A percentile compares a stretch with the other conserved stretches of the same genome.
phyloP scores from a whole-genome alignment of 345 rosid species.

The Boechera divaricarpa region DNA sequence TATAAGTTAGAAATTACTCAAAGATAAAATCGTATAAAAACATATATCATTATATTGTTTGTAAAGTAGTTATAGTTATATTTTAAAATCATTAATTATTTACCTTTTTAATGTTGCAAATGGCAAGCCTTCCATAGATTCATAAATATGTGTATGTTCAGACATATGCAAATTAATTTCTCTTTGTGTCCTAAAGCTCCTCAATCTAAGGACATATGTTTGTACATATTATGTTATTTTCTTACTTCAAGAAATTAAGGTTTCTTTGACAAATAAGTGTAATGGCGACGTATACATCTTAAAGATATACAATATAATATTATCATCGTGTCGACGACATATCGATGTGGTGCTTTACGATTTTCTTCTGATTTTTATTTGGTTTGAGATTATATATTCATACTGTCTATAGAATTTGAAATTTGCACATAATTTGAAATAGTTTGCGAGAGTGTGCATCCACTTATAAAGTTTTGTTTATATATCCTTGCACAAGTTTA shows the following conservation, averaged over 20 bases:
- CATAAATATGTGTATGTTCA: conserved; percentile 23
- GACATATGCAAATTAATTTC: not conserved
- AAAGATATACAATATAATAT: not conserved
- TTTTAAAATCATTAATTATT: not conserved
- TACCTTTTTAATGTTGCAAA: conserved; percentile 7
- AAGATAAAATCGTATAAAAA: not conserved
- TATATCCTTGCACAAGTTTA: not conserved
- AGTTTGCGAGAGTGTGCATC: not conserved
- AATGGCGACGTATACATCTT: conserved; percentile 22
- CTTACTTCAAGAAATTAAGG: conserved; percentile 19
- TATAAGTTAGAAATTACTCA: not conserved
- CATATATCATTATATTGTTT: not conserved
- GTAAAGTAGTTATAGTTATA: not conserved
- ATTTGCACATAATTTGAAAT: not conserved
- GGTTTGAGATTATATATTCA: not conserved
- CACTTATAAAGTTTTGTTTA: not conserved
- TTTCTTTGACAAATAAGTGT: conserved; percentile 33
- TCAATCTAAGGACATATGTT: conserved; percentile 44
- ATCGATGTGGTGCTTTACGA: not conserved
- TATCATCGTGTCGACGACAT: not conserved
- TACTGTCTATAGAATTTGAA: not conserved
- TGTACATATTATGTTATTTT: conserved; percentile 24
- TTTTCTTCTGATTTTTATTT: not conserved
- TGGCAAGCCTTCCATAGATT: conserved; percentile 32
- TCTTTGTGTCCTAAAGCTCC: conserved; percentile 35